These are phyloP conservation scores for Flaveria linearis DNA, from an alignment of 129 eudicot species.

Conservation along the genomic window DNA sequence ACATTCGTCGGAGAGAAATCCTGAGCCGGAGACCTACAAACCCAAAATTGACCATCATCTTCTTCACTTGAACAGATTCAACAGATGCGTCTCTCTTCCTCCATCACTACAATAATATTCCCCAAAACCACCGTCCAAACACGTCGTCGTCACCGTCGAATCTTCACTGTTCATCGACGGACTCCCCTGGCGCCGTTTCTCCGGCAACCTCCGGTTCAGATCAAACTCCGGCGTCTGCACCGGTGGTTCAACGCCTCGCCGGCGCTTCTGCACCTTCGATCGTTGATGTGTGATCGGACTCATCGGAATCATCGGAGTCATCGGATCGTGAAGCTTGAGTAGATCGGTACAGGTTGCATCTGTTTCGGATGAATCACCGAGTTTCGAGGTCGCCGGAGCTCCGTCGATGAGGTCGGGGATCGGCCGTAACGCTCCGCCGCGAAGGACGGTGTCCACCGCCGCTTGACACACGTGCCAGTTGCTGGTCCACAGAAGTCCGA, in stretches of 20 bases:
- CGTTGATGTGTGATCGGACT: conserved; percentile 10
- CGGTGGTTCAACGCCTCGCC: conserved; percentile 29
- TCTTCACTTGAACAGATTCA: conserved; percentile 60
- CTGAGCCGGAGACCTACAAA: conserved; percentile 46
- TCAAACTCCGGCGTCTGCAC: conserved; percentile 37
- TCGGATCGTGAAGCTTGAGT: conserved; percentile 27
- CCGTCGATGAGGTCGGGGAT: conserved; percentile 56
- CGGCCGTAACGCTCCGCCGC: conserved; percentile 77
- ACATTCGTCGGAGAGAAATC: conserved; percentile 56
- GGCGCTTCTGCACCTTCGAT: conserved; percentile 48
- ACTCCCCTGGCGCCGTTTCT: conserved; percentile 65
- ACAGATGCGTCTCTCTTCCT: conserved; percentile 47
- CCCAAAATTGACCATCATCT: conserved; percentile 18
- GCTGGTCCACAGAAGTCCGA: conserved; percentile 77
- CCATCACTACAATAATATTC: conserved; percentile 26
- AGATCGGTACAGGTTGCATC: not conserved
- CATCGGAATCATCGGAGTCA: no score
- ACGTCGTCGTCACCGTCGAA: conserved; percentile 73
- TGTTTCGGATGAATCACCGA: conserved; percentile 48
- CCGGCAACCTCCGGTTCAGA: conserved; percentile 6
- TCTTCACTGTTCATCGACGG: conserved; percentile 85
- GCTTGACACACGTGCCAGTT: conserved; percentile 94
- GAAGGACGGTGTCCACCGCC: conserved; percentile 81
- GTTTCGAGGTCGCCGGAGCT: conserved; percentile 31
- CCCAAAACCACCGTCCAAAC: conserved; percentile 50